Conservation (phyloP, 257 asterid genomes). For the Apocynum venetum region DNA sequence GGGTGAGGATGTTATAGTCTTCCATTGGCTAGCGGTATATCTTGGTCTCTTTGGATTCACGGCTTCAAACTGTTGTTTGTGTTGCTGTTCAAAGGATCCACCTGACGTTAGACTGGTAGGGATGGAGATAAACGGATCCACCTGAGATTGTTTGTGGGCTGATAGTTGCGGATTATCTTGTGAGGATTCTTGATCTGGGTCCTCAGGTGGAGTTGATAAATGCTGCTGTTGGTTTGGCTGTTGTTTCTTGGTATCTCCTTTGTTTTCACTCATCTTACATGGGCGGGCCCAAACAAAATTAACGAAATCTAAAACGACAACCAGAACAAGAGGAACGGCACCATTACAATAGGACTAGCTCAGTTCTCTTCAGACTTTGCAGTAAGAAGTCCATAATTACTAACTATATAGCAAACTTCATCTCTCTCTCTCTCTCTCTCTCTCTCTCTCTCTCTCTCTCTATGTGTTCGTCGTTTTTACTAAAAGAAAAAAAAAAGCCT, state of each 20-base stretch:
- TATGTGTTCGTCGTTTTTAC: too few relatives aligned
- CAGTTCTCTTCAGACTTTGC: slow-evolving; percentile 4
- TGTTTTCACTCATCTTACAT: slow-evolving; percentile 32
- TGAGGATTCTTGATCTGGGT: slow-evolving; percentile 27
- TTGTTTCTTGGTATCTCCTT: slow-evolving; percentile 34
- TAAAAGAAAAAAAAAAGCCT: too few relatives aligned
- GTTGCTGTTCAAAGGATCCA: slow-evolving; percentile 24
- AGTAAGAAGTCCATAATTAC: background rate
- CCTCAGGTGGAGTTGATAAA: slow-evolving; percentile 30
- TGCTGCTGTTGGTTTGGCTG: slow-evolving; percentile 16
- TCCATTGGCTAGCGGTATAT: slow-evolving; percentile 40
- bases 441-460: background rate
- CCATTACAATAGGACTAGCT: slow-evolving; percentile 26
- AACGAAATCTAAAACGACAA: slow-evolving; percentile 8
- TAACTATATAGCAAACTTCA: background rate
- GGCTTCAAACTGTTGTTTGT: slow-evolving; percentile 23
- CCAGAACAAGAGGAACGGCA: slow-evolving; percentile 11
- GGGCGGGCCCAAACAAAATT: slow-evolving; percentile 6
- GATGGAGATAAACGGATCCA: slow-evolving; percentile 19
- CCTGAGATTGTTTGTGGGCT: slow-evolving; percentile 10
- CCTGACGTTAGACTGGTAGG: slow-evolving; percentile 7
- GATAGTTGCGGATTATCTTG: slow-evolving; percentile 19
- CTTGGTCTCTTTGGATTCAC: slow-evolving; percentile 38
- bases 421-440: background rate
- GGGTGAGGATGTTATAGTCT: slow-evolving; percentile 25